A percentile compares a stretch with the other conserved stretches of the same genome.
Evolutionary conservation across 192 early-diverging fungal species (phyloP).

Genomic region (Entophlyctis luteolus): DNA sequence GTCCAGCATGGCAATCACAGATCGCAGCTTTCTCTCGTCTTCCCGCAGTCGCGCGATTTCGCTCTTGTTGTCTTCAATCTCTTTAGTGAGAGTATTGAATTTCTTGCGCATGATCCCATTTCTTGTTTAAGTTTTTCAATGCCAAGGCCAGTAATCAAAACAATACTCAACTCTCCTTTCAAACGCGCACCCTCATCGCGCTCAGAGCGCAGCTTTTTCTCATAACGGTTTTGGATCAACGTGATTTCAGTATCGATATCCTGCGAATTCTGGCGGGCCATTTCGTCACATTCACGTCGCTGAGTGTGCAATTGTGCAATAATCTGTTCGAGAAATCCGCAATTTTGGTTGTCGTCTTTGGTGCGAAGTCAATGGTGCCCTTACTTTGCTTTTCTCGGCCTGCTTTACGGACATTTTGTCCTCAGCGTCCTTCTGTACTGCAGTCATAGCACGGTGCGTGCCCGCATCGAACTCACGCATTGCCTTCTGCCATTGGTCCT

Average conservation of each 20-base stretch:
- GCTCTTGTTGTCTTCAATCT: constrained; percentile 53
- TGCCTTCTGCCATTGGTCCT: constrained; percentile 47
- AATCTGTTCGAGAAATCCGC: constrained; percentile 35
- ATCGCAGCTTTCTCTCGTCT: constrained; percentile 46
- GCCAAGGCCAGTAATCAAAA: too few relatives aligned
- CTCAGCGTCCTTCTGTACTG: constrained; percentile 44
- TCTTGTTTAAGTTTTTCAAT: too few relatives aligned
- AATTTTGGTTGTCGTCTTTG: not conserved
- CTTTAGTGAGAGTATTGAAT: constrained; percentile 57
- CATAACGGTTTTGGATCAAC: constrained; percentile 39
- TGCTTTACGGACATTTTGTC: constrained; percentile 35
- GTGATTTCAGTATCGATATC: constrained; percentile 54
- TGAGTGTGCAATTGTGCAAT: constrained; percentile 39
- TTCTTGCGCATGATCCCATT: constrained; percentile 65
- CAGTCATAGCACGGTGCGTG: constrained; percentile 28
- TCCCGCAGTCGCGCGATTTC: constrained; percentile 46
- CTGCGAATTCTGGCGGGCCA: constrained; percentile 36
- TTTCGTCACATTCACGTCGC: constrained; percentile 45
- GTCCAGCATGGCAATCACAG: constrained; percentile 46
- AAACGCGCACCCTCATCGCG: constrained; percentile 51
- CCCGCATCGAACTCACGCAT: constrained; percentile 36
- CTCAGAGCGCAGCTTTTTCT: constrained; percentile 44
- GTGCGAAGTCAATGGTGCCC: not conserved
- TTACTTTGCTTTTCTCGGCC: constrained; percentile 46
- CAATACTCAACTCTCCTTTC: too few relatives aligned